Evolutionary conservation across 2,329 filamentous ascomycete genomes (phyloP), one percentile per base, ranked within the genome.

Genomic region (Penicillium sp.): DNA sequence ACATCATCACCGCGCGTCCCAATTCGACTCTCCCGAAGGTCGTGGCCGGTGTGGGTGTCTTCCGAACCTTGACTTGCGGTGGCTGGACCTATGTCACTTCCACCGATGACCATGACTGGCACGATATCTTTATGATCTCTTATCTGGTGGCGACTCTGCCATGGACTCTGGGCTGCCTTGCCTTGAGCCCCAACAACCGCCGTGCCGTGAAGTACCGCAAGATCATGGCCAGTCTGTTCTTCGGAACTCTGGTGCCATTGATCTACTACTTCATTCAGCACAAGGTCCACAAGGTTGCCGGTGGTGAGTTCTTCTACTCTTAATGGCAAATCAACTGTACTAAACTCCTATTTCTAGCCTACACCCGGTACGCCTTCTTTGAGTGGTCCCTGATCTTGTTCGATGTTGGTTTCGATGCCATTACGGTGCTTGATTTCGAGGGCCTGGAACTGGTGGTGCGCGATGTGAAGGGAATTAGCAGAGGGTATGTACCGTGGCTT

Each of bases 41-140:
- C 61, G 83, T 98, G 60, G 89, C 89, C 46, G 83, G 84, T 42
- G 88, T 91, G 67, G 95, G 95, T 55, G 65, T 97, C 52, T 88
- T 98, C 70, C 87, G 95, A 67, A 97, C 93, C 10, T 78, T 98
- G 57, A 96, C 92, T 4, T 99, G 95, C 71, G 95, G 93, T 67
- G 95, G 95, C 58, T 99, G 95, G 93, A 97, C 95, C 53, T 99
- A 98, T 76, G 88, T 99, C 60, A 99, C 95, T 26, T 98, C 95
- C 61, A 99, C 95, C 44, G 95, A 99, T 73, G 92, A 98, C 74
- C 95, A 99, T 76, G 88, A 96, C 76, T 98, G 92, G 93, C 95
- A 99, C 75, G 95, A 99, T 71, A 93, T 98, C 62, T 93, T 99
- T 75, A 99, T 99, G 95, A 97, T 99, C 67, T 96, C 92, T 14